Evolutionary conservation across 768 basidiomycete genomes (phyloP), one percentile per base, ranked within the genome.

Genomic region (Termitomyces sp.): DNA sequence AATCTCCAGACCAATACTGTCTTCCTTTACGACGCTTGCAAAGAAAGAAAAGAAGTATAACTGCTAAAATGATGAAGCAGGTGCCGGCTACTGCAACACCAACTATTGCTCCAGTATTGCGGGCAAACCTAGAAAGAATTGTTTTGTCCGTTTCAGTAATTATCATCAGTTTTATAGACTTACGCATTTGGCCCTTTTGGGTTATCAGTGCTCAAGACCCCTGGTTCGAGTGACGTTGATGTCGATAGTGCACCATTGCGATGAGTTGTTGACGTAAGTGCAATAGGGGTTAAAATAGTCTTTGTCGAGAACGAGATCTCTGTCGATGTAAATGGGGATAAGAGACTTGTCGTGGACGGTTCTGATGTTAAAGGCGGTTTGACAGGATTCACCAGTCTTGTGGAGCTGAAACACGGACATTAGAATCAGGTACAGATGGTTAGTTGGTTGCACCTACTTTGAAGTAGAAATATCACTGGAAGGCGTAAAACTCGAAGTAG

Each of bases 71-170:
- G 20, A 77, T 63, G 33, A 61, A 61, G 47, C 68, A 44, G 3
- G 70, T 64, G 26, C 64, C 68, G 1, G 73, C 67, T 4, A 79
- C 46, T 5, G 74, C 68, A 33, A 78, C 71, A 2, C 73, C 77
- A 18, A 77, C 69, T 41, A 77, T 74, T 10, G 72, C 77, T 12
- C 70, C 73, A 3, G 74, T 77, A 53, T 76, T 73, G 20, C 66
- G 69, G 1, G 72, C 67, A 55, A 78, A 75, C 30, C 76, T 77
- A 41, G n/a, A 38, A 23, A 54, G 16, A 7, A 50, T 4, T 13
- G n/a, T 44, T 18, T 23, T 35, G 18, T 56, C 50, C 23, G 47
- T 41, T 23, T 41, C 10, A n/a, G 41, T 28, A 20, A 50, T 33
- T 23, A 20, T 18, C 36, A 9, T 9, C 9, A 13, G 3, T 16